Base-by-base conservation (phyloP, 768 basidiomycete genomes). In the Nidularia pulvinata region DNA sequence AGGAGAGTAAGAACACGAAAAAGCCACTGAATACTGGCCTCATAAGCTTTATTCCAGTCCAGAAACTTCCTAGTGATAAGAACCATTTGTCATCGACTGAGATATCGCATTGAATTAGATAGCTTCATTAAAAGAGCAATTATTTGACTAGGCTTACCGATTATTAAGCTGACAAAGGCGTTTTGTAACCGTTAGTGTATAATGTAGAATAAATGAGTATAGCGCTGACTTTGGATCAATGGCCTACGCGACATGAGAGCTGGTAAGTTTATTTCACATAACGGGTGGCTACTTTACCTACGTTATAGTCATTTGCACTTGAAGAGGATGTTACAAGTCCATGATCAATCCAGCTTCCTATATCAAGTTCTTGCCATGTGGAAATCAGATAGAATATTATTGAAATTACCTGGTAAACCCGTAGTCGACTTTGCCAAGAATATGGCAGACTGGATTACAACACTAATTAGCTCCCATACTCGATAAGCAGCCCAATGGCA, bases 31-130 rank as follows among this genome's bases (percentile, higher is more conserved):
- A 11, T 36, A 59, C 63, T 33, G 14, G 69, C 69, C 50, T 59
- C 55, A 69, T 60, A 51, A 70, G 59, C 55, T 82, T 79, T 58
- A 83, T 83, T 7, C 82, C 82, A 6, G 72, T 77, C 81, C 81
- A 83, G 68, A 76, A 83, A 54, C 78, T 80, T 19, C 83, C 83
- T 5, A 83, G 65, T 14, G 77, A 74, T 10, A 84, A 71, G 49
- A 67, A 71, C 81, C 79, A 82, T 48, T 68, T 71, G 54, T 73
- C 66, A 35, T 67, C 69, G 50, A 76, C 78, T 71, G 55, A 30
- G 35, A 57, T 44, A 4, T 35, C 51, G 44, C 33, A 10, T 32
- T 36, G 6, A 51, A 7, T 48, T 6, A 16, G 4, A 46, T 33
- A 39, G 36, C 39, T 11, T 19, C 4, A 14, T 10, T 25, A 36